phyloP scores from a whole-genome alignment of 2,329 filamentous ascomycete genomes.

The Westerdykella aurantiaca region DNA sequence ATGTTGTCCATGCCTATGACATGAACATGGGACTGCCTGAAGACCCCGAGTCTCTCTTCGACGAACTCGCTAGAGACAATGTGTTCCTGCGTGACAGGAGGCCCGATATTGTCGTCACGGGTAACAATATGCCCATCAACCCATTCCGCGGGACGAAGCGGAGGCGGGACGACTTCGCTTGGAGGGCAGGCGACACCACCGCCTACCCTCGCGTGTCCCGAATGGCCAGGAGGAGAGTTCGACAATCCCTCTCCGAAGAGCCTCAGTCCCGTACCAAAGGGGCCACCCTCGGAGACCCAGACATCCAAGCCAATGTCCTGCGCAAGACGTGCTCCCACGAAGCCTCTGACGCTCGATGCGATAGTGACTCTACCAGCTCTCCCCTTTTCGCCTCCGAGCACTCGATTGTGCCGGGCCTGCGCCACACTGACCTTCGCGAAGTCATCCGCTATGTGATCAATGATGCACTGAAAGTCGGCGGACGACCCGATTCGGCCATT shows the following conservation, averaged over 20 bases:
- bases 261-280: constrained; percentile 15
- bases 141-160: constrained; percentile 41
- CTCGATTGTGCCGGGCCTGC: constrained; percentile 42
- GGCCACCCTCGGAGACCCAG: constrained; percentile 9
- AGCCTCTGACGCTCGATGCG: constrained; percentile 16
- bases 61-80: constrained; percentile 26
- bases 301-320: constrained; percentile 12
- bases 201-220: constrained; percentile 21
- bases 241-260: constrained; percentile 29
- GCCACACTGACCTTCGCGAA: constrained; percentile 45
- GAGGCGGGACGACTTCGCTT: constrained; percentile 35
- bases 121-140: constrained; percentile 37
- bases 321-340: constrained; percentile 21
- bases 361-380: constrained; percentile 20
- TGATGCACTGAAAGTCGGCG: constrained; percentile 48
- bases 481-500: constrained; percentile 48
- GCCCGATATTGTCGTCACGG: constrained; percentile 41
- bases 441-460: constrained; percentile 49
- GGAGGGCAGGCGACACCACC: constrained; percentile 17
- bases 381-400: constrained; percentile 35
- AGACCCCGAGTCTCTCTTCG: constrained; percentile 46
- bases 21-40: constrained; percentile 71
- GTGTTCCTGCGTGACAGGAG: constrained; percentile 31
- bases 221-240: constrained; percentile 21
- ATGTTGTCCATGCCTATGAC: constrained; percentile 69